Base-by-base conservation (phyloP, 1,284 basidiomycete genomes). In the Puccinia horiana region DNA sequence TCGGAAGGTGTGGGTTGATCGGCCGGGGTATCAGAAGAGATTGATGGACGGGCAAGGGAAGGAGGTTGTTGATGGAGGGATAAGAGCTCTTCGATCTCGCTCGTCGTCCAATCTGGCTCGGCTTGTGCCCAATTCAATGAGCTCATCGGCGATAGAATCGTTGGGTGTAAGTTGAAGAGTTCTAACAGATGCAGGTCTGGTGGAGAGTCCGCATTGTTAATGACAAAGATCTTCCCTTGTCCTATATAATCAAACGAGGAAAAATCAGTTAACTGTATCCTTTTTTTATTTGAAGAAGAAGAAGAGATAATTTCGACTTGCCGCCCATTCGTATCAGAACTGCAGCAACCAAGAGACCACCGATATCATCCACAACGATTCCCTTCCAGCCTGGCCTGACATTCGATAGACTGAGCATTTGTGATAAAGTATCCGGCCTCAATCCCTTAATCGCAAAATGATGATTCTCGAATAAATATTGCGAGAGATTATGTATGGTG, bases 91-190 rank as follows among this genome's bases (percentile, higher is more conserved):
- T 76, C 61, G 26, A 73, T 72, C 88, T 83, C 86, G 92, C 92
- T 87, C 18, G 92, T 91, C n/a, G 87, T 89, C 85, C 94, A 93
- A 40, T 91, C 90, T 86, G 93, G 91, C 78, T 94, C 92, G 11
- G 92, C 91, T n/a, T 93, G 93, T 49, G 93, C 93, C 96, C 96
- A 98, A 86, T 96, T 96, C 40, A 98, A 88, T 12, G 91, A 92
- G 16, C 90, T 90, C 81, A 95, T 89, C 0, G 89, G 86, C 14
- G 89, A 88, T 44, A 91, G 85, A 35, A 90, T 87, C 78, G 91
- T 89, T 82, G 91, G 89, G 37, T 91, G 89, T 85, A 96, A 94
- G 87, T 98, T 98, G 93, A 97, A 94, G 78, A 92, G 89, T 1
- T 90, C 89, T 86, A 96, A 88, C 29, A 96, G 90, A 54, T 94